phyloP scores from a whole-genome alignment of 108 stramenopile genomes.

The Licmophora abbreviata region DNA sequence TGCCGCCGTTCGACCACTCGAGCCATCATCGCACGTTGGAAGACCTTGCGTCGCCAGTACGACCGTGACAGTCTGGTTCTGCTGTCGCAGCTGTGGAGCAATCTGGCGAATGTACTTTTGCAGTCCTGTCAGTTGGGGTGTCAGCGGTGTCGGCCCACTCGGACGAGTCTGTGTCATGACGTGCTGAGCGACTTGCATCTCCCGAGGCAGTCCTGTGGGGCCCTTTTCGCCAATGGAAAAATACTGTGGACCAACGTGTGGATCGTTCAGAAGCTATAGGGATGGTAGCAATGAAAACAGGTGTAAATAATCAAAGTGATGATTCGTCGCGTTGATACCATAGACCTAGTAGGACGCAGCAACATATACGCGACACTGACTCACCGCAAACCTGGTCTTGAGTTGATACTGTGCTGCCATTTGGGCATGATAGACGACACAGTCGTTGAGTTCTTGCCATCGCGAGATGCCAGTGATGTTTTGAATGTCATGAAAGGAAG shows the following conservation, averaged over 20 bases:
- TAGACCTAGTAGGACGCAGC: not conserved
- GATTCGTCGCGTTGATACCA: not conserved
- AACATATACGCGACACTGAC: no score
- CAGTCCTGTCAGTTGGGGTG: conserved; percentile 22
- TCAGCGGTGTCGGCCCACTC: conserved; percentile 41
- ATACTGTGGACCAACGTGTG: conserved; percentile 15
- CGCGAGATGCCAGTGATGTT: conserved; percentile 38
- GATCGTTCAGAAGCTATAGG: conserved; percentile 33
- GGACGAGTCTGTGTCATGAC: conserved; percentile 33
- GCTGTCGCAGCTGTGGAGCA: conserved; percentile 6
- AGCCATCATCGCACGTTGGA: conserved; percentile 28
- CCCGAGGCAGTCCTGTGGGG: conserved; percentile 3
- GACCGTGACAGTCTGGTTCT: conserved; percentile 14
- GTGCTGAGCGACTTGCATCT: conserved; percentile 9
- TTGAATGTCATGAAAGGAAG: conserved; percentile 5
- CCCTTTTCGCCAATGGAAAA: conserved; percentile 34
- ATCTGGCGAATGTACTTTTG: conserved; percentile 10
- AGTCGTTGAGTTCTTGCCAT: conserved; percentile 60
- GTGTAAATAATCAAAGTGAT: not conserved
- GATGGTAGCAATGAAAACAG: not conserved
- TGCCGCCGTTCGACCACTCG: conserved; percentile 8
- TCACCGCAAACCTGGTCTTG: conserved; percentile 47
- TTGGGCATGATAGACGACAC: conserved; percentile 48
- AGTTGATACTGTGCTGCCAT: conserved; percentile 36
- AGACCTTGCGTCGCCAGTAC: conserved; percentile 42